Evolutionary conservation across 2,329 filamentous ascomycete species (phyloP).

Genomic region (Aspergillaceae sp.): DNA sequence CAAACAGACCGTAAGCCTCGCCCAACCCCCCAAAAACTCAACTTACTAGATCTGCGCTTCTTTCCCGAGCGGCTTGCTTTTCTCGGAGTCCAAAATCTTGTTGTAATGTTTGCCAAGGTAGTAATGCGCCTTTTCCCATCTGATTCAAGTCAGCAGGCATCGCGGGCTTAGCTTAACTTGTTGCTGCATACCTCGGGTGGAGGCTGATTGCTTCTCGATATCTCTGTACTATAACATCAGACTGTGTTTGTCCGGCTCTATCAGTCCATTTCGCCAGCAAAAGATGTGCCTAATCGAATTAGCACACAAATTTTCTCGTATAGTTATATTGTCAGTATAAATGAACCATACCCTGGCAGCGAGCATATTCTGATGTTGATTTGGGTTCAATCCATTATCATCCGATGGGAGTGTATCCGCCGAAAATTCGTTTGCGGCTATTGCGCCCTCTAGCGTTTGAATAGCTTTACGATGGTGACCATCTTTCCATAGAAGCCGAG

Average conservation of each 20-base stretch:
- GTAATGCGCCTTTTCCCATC: slow-evolving; percentile 96
- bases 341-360: slow-evolving; percentile 32
- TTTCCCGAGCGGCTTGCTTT: slow-evolving; percentile 63
- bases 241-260: slow-evolving; percentile 84
- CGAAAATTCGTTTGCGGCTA: slow-evolving; percentile 69
- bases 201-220: slow-evolving; percentile 64
- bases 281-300: slow-evolving; percentile 57
- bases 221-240: slow-evolving; percentile 65
- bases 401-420: slow-evolving; percentile 31
- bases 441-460: slow-evolving; percentile 77
- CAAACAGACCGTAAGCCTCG: slow-evolving; percentile 10
- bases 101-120: slow-evolving; percentile 96
- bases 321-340: neutral
- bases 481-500: slow-evolving; percentile 85
- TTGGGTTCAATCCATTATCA: slow-evolving; percentile 29
- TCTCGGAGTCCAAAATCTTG: slow-evolving; percentile 86
- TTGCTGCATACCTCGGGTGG: slow-evolving; percentile 24
- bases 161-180: neutral
- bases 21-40: neutral
- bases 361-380: slow-evolving; percentile 45
- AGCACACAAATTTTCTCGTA: slow-evolving; percentile 1
- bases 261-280: slow-evolving; percentile 96
- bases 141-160: slow-evolving; percentile 18
- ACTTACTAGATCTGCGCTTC: slow-evolving; percentile 61
- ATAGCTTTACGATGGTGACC: slow-evolving; percentile 92